Evolutionary conservation across 208 protist genomes (phyloP).

Genomic region (Acanthamoeba sp.): DNA sequence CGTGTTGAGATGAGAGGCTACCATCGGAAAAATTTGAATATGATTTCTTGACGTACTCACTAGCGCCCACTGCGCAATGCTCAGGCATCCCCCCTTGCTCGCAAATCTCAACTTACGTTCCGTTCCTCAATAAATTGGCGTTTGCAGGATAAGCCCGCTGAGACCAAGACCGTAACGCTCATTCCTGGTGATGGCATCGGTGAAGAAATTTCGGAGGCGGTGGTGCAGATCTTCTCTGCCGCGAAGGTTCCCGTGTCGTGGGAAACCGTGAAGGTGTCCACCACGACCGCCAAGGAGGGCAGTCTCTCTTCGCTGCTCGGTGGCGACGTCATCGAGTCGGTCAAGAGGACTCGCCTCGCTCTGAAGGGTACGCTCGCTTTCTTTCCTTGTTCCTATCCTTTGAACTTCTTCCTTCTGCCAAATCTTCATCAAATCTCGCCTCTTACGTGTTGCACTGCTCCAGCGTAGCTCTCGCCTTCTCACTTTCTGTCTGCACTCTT

Average conservation of each 20-base stretch:
- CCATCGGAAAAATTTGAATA: too few relatives aligned
- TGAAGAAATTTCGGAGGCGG: constrained; percentile 80
- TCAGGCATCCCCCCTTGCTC: too few relatives aligned
- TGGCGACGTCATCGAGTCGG: constrained; percentile 78
- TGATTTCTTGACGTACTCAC: too few relatives aligned
- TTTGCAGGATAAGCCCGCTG: too few relatives aligned
- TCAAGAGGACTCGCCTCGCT: constrained; percentile 79
- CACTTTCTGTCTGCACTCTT: not conserved
- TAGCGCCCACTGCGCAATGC: too few relatives aligned
- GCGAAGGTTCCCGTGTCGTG: constrained; percentile 85
- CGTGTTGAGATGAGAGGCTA: too few relatives aligned
- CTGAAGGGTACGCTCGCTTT: constrained; percentile 80
- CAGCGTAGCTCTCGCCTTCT: too few relatives aligned
- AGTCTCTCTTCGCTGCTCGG: constrained; percentile 40
- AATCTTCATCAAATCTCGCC: not conserved
- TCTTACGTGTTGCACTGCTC: constrained; percentile 19
- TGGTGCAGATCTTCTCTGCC: constrained; percentile 81
- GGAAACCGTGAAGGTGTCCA: constrained; percentile 80
- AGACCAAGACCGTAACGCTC: constrained; percentile 84
- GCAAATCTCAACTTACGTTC: too few relatives aligned
- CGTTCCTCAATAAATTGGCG: too few relatives aligned
- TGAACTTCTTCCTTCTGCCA: not conserved
- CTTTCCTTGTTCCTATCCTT: not conserved
- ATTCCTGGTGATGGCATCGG: constrained; percentile 89
- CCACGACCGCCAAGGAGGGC: constrained; percentile 44